Evolutionary conservation across 2,329 filamentous ascomycete genomes (phyloP).

Genomic region (Cladosporium sp.): DNA sequence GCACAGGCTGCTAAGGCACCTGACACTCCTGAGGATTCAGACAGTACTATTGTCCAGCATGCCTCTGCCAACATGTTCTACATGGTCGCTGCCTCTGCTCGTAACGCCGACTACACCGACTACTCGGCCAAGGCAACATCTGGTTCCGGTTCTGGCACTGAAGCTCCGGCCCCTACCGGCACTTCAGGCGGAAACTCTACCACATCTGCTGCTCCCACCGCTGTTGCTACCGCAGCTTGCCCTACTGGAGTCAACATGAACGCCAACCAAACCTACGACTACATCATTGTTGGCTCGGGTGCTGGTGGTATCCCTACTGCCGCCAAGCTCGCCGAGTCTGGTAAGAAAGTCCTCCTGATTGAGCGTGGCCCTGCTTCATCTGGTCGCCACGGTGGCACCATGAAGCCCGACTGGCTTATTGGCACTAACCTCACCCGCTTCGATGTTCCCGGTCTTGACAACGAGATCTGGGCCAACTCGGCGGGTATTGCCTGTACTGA

Average conservation of each 20-base stretch:
- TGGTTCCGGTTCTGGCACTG: constrained; percentile 20
- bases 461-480: constrained; percentile 64
- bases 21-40: constrained; percentile 32
- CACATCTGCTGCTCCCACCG: constrained; percentile 15
- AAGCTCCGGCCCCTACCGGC: constrained; percentile 40
- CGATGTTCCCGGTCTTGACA: constrained; percentile 67
- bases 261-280: constrained; percentile 52
- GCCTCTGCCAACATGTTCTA: constrained; percentile 53
- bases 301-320: constrained; percentile 58
- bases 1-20: constrained; percentile 26
- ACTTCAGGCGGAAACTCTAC: constrained; percentile 30
- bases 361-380: constrained; percentile 52
- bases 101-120: constrained; percentile 40
- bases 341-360: constrained; percentile 60
- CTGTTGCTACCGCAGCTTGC: constrained; percentile 18
- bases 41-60: constrained; percentile 50
- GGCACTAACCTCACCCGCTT: constrained; percentile 64
- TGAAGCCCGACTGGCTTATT: constrained; percentile 59
- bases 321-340: constrained; percentile 60
- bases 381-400: constrained; percentile 59
- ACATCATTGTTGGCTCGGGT: constrained; percentile 61
- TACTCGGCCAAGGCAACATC: constrained; percentile 31
- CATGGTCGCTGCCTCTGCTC: constrained; percentile 39
- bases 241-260: constrained; percentile 19
- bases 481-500: constrained; percentile 63